Percentiles rank a stretch among this genome's conserved stretches.
Evolutionary conservation across 371 early-diverging fungal species (phyloP).

Genomic region (Smittium culicis): DNA sequence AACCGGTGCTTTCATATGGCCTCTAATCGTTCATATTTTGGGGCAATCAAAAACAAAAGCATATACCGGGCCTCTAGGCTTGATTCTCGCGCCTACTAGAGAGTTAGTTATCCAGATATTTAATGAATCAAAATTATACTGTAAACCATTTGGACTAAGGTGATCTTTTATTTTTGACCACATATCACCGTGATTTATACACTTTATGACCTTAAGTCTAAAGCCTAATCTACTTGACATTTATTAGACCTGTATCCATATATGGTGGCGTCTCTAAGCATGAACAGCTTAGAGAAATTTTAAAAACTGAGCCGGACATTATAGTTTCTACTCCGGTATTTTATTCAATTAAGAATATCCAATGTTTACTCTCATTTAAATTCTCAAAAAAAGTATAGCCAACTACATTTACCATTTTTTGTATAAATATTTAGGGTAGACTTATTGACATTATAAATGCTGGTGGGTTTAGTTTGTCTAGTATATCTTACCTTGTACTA

Average conservation of each 20-base stretch:
- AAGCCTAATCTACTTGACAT: neutral
- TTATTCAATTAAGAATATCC: too few relatives aligned
- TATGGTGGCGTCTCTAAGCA: constrained; percentile 79
- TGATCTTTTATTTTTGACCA: neutral
- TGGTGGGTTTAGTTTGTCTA: constrained; percentile 34
- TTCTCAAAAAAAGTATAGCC: too few relatives aligned
- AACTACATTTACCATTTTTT: too few relatives aligned
- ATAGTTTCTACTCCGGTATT: constrained; percentile 84
- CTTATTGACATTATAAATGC: constrained; percentile 9
- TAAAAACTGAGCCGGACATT: constrained; percentile 67
- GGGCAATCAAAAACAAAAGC: neutral
- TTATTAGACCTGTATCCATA: constrained; percentile 34
- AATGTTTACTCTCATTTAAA: too few relatives aligned
- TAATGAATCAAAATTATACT: constrained; percentile 28
- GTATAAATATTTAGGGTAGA: constrained; percentile 4
- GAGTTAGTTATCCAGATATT: constrained; percentile 89
- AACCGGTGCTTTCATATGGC: constrained; percentile 83
- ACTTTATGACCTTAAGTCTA: neutral
- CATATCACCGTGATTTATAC: neutral
- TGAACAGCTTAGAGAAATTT: constrained; percentile 56
- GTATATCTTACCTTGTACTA: constrained; percentile 61
- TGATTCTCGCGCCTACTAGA: constrained; percentile 92
- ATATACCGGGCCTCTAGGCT: constrained; percentile 48
- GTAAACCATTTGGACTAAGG: constrained; percentile 30
- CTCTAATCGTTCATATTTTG: constrained; percentile 49